Base-by-base conservation (phyloP, 495 filamentous ascomycete species). In the Tetracladium setigerum region DNA sequence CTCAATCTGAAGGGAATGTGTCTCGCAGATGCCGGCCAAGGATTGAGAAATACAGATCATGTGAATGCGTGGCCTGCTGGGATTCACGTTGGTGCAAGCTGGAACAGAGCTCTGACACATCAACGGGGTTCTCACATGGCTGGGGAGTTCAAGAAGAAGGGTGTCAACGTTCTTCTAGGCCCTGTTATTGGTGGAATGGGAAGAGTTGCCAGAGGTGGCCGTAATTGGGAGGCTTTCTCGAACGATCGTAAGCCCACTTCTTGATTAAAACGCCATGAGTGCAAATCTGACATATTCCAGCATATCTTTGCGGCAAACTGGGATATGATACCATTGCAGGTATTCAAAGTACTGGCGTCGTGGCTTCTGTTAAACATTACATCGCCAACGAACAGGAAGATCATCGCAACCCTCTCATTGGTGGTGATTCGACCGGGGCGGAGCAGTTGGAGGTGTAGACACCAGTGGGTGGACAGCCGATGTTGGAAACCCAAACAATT, bases 381-480 rank as follows among this genome's bases (percentile, higher is more conserved):
- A 78, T 86, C 37, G 76, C 58, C 22, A 79, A 84, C 49, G 82
- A 86, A 52, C 82, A 86, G 62, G 81, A 86, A 52, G 72, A 71
- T 1, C 69, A 84, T 57, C 70, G 84, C 15, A 83, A 68, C 24
- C 70, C 72, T 0, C 42, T 54, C 34, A 27, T 27, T 7, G 22
- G 22, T 27, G 22, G 22, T 27, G 22, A 27, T 27, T 27, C 22
- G 22, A 27, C 22, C 3, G 22, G 22, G 22, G 22, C 22, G 22
- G 22, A 27, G 22, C 22, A 27, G 22, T 27, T 7, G 22, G 22
- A 27, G 22, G 22, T 27, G 22, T 27, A 3, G 22, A 27, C 22
- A 27, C 22, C 22, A 27, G 22, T 7, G 22, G 22, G 7, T 27
- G 22, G 22, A 36, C 34, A 2, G 16, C 13, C 34, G 34, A n/a